Evolutionary conservation across 2,329 filamentous ascomycete genomes (phyloP).

Genomic region (Colletotrichum sp.): DNA sequence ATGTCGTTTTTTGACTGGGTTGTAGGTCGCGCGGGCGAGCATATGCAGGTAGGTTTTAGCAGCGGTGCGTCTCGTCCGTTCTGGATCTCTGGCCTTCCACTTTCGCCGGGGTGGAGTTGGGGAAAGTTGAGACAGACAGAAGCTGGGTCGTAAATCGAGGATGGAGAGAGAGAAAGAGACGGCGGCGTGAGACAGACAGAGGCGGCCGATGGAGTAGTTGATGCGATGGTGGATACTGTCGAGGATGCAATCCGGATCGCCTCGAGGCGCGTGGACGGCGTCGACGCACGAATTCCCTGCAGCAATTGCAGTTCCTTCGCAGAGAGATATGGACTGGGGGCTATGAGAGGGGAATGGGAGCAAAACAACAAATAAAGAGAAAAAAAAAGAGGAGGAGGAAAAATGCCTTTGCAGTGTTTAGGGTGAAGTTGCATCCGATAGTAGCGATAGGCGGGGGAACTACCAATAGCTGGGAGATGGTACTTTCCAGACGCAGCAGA

Average conservation of each 20-base stretch:
- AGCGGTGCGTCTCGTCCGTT: conserved; percentile 4
- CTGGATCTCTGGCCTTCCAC: not conserved
- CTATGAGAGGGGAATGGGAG: not conserved
- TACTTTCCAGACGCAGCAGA: not conserved
- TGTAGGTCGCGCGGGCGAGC: conserved; percentile 1
- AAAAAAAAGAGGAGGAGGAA: not conserved
- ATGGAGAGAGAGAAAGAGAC: not conserved
- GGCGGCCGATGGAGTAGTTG: not conserved
- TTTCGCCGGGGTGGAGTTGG: conserved; percentile 4
- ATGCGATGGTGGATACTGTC: conserved; percentile 1
- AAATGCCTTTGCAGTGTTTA: not conserved
- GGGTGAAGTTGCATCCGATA: conserved; percentile 15
- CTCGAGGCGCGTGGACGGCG: not conserved
- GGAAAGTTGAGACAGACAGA: not conserved
- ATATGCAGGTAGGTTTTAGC: conserved; percentile 12
- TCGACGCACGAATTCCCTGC: not conserved
- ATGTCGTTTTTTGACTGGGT: not conserved
- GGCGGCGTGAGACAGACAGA: not conserved
- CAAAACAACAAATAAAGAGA: not conserved
- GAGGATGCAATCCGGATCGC: conserved; percentile 13
- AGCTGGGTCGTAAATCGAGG: not conserved
- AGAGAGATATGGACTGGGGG: not conserved
- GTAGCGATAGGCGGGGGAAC: conserved; percentile 11
- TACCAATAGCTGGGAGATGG: not conserved
- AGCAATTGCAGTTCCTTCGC: not conserved